phyloP scores from a whole-genome alignment of 148 eudicot species.

The Camellia japonica region DNA sequence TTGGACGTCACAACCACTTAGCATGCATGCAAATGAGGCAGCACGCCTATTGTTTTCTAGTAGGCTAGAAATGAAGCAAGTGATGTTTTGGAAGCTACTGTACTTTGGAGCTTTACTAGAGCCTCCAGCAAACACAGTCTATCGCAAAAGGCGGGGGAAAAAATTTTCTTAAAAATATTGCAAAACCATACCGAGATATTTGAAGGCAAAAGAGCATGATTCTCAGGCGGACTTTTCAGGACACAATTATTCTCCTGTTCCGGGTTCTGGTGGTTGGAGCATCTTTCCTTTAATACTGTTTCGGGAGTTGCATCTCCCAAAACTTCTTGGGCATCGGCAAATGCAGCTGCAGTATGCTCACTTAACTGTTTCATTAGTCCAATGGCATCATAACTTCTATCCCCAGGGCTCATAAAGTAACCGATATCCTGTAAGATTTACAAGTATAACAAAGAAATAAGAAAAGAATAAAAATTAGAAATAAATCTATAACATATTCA shows the following conservation, averaged over 20 bases:
- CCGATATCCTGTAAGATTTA: constrained; percentile 64
- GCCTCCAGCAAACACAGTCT: too few relatives aligned
- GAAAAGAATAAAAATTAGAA: neutral
- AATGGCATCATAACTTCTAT: constrained; percentile 72
- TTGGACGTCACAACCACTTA: too few relatives aligned
- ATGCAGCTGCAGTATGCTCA: constrained; percentile 73
- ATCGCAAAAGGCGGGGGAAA: too few relatives aligned
- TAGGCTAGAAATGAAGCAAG: too few relatives aligned
- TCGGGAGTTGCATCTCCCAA: constrained; percentile 85
- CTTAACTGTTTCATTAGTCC: constrained; percentile 87
- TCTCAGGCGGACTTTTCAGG: constrained; percentile 27
- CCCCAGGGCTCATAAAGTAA: constrained; percentile 71
- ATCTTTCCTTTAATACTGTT: constrained; percentile 53
- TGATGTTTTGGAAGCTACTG: too few relatives aligned
- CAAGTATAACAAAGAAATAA: neutral
- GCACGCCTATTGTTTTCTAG: too few relatives aligned
- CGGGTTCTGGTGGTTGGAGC: constrained; percentile 26
- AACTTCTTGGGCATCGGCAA: constrained; percentile 83
- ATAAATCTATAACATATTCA: neutral
- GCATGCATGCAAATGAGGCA: too few relatives aligned
- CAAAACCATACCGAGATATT: constrained; percentile 42
- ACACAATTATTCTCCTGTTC: constrained; percentile 29
- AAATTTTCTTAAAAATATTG: too few relatives aligned
- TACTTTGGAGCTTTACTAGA: too few relatives aligned
- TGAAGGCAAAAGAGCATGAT: constrained; percentile 33